Percentiles rank a stretch among this genome's conserved stretches.
phyloP scores from a whole-genome alignment of 441 rosid genomes.

The Isatis lusitanica region DNA sequence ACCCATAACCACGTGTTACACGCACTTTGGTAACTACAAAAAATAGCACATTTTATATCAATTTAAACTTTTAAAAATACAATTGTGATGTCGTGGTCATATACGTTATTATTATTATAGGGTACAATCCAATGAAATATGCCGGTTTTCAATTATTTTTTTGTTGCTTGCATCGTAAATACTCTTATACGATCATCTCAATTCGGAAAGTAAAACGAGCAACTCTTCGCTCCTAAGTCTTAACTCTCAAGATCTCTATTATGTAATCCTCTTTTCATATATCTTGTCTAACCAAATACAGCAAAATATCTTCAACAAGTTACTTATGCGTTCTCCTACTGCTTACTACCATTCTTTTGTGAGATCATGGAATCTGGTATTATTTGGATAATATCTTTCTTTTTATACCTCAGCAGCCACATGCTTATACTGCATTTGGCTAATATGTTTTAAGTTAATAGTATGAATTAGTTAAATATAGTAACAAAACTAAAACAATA shows the following conservation, averaged over 20 bases:
- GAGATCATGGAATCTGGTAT: background rate
- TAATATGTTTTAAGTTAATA: background rate
- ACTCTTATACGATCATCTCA: background rate
- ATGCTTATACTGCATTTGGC: background rate
- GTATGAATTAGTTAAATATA: background rate
- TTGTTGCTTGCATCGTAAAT: constrained; percentile 20
- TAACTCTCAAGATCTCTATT: background rate
- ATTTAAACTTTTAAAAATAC: background rate
- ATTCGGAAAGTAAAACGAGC: background rate
- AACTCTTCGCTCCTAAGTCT: constrained; percentile 2
- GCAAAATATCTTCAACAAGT: background rate
- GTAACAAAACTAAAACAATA: background rate
- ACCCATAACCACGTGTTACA: constrained; percentile 2
- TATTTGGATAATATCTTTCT: background rate
- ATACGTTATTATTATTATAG: constrained; percentile 1
- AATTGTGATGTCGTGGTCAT: constrained; percentile 4
- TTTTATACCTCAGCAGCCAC: background rate
- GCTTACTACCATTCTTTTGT: background rate
- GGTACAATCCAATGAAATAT: background rate
- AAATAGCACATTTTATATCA: background rate
- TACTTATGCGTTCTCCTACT: background rate
- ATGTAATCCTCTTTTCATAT: constrained; percentile 7
- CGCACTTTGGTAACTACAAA: constrained; percentile 18
- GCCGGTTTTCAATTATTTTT: background rate
- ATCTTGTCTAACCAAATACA: background rate